These are phyloP conservation scores for Linnemannia hyalina DNA, from an alignment of 192 early-diverging fungal species.

Conservation along the genomic window DNA sequence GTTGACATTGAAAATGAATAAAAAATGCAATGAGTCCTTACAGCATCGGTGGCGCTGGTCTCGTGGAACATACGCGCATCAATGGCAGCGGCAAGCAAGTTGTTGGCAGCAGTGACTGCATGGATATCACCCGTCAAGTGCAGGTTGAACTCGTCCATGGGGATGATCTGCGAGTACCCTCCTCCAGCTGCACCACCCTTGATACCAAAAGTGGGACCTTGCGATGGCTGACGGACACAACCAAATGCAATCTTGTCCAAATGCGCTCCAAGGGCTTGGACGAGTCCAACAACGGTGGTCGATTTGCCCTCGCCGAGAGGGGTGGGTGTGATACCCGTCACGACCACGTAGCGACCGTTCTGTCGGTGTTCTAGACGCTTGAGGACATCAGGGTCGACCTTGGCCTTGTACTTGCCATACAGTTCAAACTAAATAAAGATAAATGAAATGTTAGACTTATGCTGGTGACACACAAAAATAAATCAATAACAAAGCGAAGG, in stretches of 20 bases:
- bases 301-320: constrained; percentile 99
- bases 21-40: constrained; percentile 8
- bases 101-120: constrained; percentile 97
- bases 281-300: constrained; percentile 94
- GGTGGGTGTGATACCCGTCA: constrained; percentile 98
- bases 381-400: constrained; percentile 86
- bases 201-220: constrained; percentile 99
- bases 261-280: constrained; percentile 96
- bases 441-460: not conserved
- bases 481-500: constrained; percentile 1
- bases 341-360: constrained; percentile 94
- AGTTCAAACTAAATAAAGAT: constrained; percentile 76
- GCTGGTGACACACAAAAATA: no score
- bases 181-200: constrained; percentile 99
- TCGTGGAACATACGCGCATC: constrained; percentile 99
- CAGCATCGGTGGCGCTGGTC: constrained; percentile 77
- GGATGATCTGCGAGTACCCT: constrained; percentile 99
- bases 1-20: not conserved
- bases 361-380: constrained; percentile 84
- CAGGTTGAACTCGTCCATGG: constrained; percentile 99
- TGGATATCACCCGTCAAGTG: constrained; percentile 99
- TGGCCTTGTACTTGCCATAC: constrained; percentile 92
- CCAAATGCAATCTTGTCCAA: constrained; percentile 90
- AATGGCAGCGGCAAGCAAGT: constrained; percentile 95
- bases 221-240: constrained; percentile 98